Evolutionary conservation across 345 rosid species (phyloP), one percentile per base, ranked within the genome.

Genomic region (Fremontodendron californicum): DNA sequence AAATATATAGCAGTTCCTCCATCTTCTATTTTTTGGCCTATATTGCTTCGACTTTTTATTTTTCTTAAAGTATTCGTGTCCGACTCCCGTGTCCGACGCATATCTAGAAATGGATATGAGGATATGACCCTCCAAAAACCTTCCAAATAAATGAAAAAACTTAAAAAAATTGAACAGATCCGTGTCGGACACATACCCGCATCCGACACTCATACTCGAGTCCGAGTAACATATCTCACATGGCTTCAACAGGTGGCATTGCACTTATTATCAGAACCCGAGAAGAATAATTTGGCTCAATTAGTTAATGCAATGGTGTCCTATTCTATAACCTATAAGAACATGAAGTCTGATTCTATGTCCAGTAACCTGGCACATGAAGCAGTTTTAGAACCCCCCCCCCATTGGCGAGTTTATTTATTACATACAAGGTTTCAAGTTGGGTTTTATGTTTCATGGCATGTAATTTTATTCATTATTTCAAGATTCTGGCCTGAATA

Each of bases 271-370:
- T 86, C 97, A 55, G 92, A 90, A 40, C 86, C 84, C 69, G 94
- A 96, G 82, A 96, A 89, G 86, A 84, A 85, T 77, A 89, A 83
- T 77, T 79, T 96, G 77, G 80, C 86, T 77, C 90, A 83, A 79
- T 81, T 91, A 83, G 85, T 94, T 65, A 89, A 83, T 75, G 74
- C 80, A 54, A 95, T 95, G 98, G 88, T 88, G 33, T 89, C 92
- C 40, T 93, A 91, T 87, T 87, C 89, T 16, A 65, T 95, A 64
- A 89, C 94, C 51, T 93, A 93, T 85, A 95, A 88, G 82, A 86
- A 79, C 55, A 71, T 61, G 72, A 92, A 89, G 85, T 57, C 84
- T 67, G 84, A 84, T 83, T 86, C 86, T 79, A 79, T 69, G 45
- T 74, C 83, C 74, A 72, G 72, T 74, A 83, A 70, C 58, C 83